Base-by-base conservation (phyloP, 345 rosid species). In the Sisymbrium irio region DNA sequence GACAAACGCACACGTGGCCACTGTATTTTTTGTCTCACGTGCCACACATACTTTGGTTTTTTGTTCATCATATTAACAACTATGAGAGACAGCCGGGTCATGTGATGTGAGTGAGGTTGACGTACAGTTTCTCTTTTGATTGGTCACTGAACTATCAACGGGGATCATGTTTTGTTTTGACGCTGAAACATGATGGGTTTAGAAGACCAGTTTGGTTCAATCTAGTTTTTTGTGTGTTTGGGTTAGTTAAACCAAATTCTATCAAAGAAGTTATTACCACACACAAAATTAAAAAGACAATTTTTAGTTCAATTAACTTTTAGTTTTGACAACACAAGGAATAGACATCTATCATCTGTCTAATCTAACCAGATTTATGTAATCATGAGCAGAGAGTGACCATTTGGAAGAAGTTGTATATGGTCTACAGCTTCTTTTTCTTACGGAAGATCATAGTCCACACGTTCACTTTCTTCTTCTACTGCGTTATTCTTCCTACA, bases 391-490 rank as follows among this genome's bases (percentile, higher is more conserved):
- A 77, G 80, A 64, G 67, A 65, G 80, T 77, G 63, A 64, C 42
- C 32, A 18, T 71, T 11, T 71, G 80, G 80, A 77, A 77, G 73
- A 77, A 65, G 56, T 37, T 64, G 10, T 71, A 77, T 64, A 2
- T 77, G 27, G 33, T 71, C 39, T 77, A 71, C 67, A 77, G 69
- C 68, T 77, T 77, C 67, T 77, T 77, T 32, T 50, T 77, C 9
- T 10, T 77, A 15, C 62, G 80, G 62, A 77, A 77, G 67, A 77
- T 77, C 62, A 9, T 77, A 39, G 77, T 66, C 40, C 80, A 77
- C 39, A 46, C 25, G 55, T 65, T 71, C 46, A 77, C 77, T 8
- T 77, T 77, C 25, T 56, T 56, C 41, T 77, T 77, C 80, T 77
- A 71, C 57, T 77, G 80, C 12, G 5, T 77, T 33, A 18, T 77